phyloP scores from a whole-genome alignment of 345 rosid genomes.

The Euclidium syriacum region DNA sequence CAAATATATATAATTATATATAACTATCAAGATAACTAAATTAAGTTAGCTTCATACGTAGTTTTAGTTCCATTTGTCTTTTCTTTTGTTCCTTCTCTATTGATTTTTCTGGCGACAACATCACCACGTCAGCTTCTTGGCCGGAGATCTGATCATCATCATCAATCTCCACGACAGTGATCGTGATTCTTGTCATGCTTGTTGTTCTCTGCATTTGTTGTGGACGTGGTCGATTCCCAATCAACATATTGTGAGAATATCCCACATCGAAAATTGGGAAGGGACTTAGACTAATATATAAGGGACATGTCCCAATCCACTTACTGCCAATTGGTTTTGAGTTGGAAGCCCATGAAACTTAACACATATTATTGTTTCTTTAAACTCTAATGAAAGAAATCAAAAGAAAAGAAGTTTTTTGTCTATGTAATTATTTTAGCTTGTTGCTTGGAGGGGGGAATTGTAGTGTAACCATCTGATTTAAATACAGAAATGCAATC shows the following conservation, averaged over 20 bases:
- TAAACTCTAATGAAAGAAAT: not conserved
- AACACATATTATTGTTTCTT: not conserved
- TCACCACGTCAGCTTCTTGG: constrained; percentile 20
- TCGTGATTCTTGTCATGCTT: constrained; percentile 17
- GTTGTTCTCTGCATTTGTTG: constrained; percentile 30
- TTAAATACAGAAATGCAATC: constrained; percentile 27
- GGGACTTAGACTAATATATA: too few relatives aligned
- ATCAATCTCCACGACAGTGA: constrained; percentile 15
- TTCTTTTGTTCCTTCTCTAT: constrained; percentile 7
- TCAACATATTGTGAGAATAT: too few relatives aligned
- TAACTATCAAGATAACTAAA: too few relatives aligned
- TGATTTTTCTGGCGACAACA: constrained; percentile 47
- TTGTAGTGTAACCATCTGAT: constrained; percentile 13
- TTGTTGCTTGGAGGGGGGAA: constrained; percentile 22
- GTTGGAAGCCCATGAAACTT: too few relatives aligned
- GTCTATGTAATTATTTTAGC: not conserved
- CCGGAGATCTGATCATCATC: not conserved
- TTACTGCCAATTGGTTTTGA: too few relatives aligned
- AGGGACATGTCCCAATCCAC: too few relatives aligned
- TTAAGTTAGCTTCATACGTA: too few relatives aligned
- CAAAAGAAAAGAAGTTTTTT: not conserved
- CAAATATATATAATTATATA: too few relatives aligned
- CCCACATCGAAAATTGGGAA: too few relatives aligned
- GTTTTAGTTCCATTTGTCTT: not conserved
- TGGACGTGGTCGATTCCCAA: constrained; percentile 15